These are phyloP conservation scores for Auxenochlorella protothecoides DNA, from an alignment of 139 green algal species.

Conservation along the genomic window DNA sequence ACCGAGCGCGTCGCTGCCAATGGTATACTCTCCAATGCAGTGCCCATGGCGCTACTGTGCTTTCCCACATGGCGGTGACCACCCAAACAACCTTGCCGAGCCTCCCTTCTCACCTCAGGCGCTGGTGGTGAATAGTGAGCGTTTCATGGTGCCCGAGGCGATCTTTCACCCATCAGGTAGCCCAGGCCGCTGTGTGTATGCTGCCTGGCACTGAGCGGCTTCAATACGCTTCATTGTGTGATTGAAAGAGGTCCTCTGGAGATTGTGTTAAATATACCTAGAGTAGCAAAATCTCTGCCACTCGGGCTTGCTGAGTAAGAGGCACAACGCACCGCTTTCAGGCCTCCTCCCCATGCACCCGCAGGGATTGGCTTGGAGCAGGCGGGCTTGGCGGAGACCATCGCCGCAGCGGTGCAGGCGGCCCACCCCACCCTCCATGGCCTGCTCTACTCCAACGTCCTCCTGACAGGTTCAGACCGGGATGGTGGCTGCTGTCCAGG, in stretches of 20 bases:
- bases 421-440: constrained; percentile 52
- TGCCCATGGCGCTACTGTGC: too few species aligned
- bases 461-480: constrained; percentile 38
- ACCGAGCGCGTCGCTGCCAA: too few species aligned
- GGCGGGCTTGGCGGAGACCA: constrained; percentile 38
- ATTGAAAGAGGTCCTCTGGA: not conserved
- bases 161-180: constrained; percentile 60
- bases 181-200: not conserved
- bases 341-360: not conserved
- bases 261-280: not conserved
- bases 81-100: too few species aligned
- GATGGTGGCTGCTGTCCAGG: not conserved
- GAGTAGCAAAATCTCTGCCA: constrained; percentile 24
- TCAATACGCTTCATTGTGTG: not conserved
- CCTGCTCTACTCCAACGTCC: constrained; percentile 69
- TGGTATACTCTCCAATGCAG: too few species aligned
- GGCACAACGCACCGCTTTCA: not conserved
- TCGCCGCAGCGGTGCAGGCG: constrained; percentile 31
- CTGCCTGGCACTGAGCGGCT: not conserved
- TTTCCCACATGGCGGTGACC: too few species aligned
- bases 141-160: constrained; percentile 94
- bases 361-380: constrained; percentile 49
- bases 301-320: not conserved
- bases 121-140: constrained; percentile 86
- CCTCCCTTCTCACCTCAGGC: constrained; percentile 29